phyloP scores from a whole-genome alignment of 176 grass and related monocot species.

The Miscanthus lutarioriparius region DNA sequence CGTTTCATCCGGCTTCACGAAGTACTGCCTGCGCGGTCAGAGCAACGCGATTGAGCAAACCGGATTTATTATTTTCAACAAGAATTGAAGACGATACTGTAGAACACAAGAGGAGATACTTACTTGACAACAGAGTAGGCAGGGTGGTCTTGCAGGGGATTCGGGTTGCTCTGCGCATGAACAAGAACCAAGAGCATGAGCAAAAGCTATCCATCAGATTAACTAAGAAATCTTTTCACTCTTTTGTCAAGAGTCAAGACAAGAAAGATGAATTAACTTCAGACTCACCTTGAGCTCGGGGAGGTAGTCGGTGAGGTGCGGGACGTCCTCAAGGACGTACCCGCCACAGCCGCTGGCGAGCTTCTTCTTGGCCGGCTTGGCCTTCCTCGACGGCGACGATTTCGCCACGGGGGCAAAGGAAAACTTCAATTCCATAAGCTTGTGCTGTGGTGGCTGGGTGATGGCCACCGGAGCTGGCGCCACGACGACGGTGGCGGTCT shows the following conservation, averaged over 20 bases:
- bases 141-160: conserved; percentile 82
- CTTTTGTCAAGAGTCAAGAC: neutral
- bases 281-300: conserved; percentile 36
- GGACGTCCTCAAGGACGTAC: conserved; percentile 77
- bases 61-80: neutral
- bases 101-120: neutral
- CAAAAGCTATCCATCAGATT: neutral
- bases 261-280: neutral
- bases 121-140: conserved; percentile 91
- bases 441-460: too few relatives aligned
- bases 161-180: conserved; percentile 55
- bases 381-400: too few relatives aligned
- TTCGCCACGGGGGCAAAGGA: too few relatives aligned
- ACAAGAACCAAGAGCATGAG: neutral
- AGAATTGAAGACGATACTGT: neutral
- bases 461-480: too few relatives aligned
- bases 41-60: neutral
- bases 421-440: too few relatives aligned
- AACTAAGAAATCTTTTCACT: neutral
- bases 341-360: conserved; percentile 44
- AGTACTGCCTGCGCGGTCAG: conserved; percentile 58
- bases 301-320: conserved; percentile 65
- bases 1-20: conserved; percentile 67
- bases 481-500: too few relatives aligned
- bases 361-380: too few relatives aligned